Conservation (phyloP, 345 rosid genomes). For the Corchorus capsularis region DNA sequence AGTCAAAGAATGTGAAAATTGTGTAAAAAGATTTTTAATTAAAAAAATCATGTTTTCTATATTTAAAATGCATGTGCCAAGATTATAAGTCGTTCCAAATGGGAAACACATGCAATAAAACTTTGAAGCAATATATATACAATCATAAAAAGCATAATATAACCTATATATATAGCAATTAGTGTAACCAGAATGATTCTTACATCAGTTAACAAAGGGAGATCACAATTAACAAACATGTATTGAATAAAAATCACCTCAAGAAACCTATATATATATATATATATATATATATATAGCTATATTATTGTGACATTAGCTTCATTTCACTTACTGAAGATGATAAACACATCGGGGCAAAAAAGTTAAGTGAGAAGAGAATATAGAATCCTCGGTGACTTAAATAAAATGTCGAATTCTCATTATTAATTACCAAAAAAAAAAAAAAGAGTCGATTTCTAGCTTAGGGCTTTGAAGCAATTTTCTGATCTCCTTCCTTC, state of each 20-base stretch:
- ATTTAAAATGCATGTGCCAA: background rate
- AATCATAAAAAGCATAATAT: background rate
- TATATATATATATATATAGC: too few species aligned
- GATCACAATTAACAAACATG: background rate
- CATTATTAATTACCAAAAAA: too few species aligned
- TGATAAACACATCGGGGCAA: too few species aligned
- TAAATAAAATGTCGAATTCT: too few species aligned
- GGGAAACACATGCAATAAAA: conserved; percentile 8
- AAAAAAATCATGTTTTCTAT: background rate
- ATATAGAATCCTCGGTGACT: conserved; percentile 33
- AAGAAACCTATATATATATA: too few species aligned
- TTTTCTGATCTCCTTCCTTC: too few species aligned
- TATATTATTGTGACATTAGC: background rate
- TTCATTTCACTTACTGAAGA: too few species aligned
- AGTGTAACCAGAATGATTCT: background rate
- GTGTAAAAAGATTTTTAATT: conserved; percentile 11
- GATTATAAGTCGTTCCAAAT: background rate
- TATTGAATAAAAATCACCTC: conserved; percentile 6
- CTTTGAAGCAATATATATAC: background rate
- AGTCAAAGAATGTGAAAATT: background rate
- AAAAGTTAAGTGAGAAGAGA: background rate
- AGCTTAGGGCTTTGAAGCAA: too few species aligned
- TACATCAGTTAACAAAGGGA: background rate
- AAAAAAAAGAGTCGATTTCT: too few species aligned
- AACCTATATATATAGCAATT: background rate